Base-by-base conservation (phyloP, 192 early-diverging fungal genomes). In the Rhizophagus sp. region DNA sequence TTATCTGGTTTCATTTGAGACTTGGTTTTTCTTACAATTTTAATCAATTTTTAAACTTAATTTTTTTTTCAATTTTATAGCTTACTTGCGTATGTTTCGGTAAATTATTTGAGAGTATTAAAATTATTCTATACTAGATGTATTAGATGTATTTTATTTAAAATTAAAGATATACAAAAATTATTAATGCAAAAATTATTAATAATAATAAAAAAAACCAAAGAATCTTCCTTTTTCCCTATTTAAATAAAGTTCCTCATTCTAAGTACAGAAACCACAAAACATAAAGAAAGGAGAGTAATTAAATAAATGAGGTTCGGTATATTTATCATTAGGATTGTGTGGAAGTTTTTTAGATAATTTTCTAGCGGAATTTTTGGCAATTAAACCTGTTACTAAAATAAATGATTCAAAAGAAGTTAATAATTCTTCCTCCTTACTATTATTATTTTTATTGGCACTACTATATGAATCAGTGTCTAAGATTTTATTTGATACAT, bases 11-110 rank as follows among this genome's bases (percentile, higher is more conserved):
- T 41, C 7, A 41, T 41, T 41, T 7, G 39, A 41, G 7, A 8
- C 30, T 30, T 30, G 30, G 30, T 41, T 64, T 70, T 24, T 27
- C 0, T 22, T 2, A 25, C 19, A 36, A 19, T 17, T 66, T 73
- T 44, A 24, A 47, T 8, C 13, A 7, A 41, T 0, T 19, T 22
- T 49, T 4, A 15, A 50, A 67, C 41, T 57, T 80, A 34, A 34
- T 57, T 49, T 52, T 22, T 64, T 41, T 36, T 5, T 24, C n/a
- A 25, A 33, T 39, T 36, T 12, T 22, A 66, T 66, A 87, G 91
- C 89, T 0, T 90, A 91, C 66, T 63, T 90, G 67, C 87, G 89
- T 64, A 90, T 91, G 87, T 87, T 91, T 80, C 86, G 85, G 74
- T 90, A 86, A 64, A 19, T 3, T 69, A 69, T 39, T 19, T 36